phyloP scores from a whole-genome alignment of 176 grass and related monocot genomes.

The Rhynchospora breviuscula region DNA sequence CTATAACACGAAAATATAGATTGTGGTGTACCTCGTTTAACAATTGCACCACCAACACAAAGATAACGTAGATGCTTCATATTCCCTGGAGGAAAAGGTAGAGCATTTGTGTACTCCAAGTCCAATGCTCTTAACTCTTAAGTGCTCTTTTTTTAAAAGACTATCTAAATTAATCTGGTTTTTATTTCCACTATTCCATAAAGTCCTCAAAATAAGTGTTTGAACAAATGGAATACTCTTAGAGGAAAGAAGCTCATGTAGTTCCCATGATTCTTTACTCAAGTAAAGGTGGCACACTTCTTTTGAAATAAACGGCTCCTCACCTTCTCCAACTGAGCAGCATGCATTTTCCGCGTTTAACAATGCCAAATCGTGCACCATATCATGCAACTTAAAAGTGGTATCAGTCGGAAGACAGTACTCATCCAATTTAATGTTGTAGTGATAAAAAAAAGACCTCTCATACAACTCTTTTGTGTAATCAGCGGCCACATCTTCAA shows the following conservation, averaged over 20 bases:
- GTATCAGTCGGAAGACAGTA: neutral
- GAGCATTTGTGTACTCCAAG: neutral
- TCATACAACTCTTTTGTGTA: slow-evolving; percentile 16
- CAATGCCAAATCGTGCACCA: slow-evolving; percentile 11
- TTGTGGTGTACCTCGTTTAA: neutral
- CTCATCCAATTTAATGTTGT: neutral
- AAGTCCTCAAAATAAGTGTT: neutral
- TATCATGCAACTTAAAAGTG: slow-evolving; percentile 5
- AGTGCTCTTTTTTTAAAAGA: neutral
- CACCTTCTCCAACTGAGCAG: neutral
- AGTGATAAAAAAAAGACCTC: slow-evolving; percentile 25
- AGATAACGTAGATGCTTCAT: neutral
- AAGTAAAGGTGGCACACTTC: neutral
- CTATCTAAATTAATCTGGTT: neutral
- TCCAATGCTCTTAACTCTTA: neutral
- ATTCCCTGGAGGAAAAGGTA: neutral
- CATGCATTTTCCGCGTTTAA: neutral
- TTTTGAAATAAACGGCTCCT: neutral
- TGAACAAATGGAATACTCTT: neutral
- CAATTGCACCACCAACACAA: neutral
- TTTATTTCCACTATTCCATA: neutral
- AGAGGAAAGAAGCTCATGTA: neutral
- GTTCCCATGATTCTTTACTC: too few relatives aligned
- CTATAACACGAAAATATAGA: neutral
- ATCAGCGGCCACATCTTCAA: neutral